phyloP scores from a whole-genome alignment of 305 asterid genomes.

The Lippia alba region DNA sequence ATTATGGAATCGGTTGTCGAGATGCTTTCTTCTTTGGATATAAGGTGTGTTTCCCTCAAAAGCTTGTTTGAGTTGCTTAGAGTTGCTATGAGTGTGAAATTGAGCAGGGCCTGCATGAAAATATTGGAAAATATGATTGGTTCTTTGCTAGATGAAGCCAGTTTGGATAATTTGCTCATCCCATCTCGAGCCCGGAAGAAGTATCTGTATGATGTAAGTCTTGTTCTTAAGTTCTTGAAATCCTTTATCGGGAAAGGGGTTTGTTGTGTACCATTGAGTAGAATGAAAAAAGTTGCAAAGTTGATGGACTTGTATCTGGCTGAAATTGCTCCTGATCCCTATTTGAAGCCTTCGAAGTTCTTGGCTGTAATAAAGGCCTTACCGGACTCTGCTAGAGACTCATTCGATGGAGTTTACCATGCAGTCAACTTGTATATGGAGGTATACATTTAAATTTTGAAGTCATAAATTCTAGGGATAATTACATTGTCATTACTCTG shows the following conservation, averaged over 20 bases:
- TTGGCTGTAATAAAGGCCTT: constrained; percentile 57
- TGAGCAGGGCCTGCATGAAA: constrained; percentile 47
- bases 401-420: constrained; percentile 61
- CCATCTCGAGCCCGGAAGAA: constrained; percentile 62
- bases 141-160: constrained; percentile 62
- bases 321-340: constrained; percentile 88
- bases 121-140: constrained; percentile 77
- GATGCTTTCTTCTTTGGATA: constrained; percentile 63
- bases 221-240: constrained; percentile 65
- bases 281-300: constrained; percentile 60
- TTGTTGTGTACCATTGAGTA: constrained; percentile 65
- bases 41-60: constrained; percentile 56
- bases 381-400: constrained; percentile 74
- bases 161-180: constrained; percentile 68
- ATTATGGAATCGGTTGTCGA: constrained; percentile 56
- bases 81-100: constrained; percentile 44
- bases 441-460: constrained; percentile 39
- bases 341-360: constrained; percentile 66
- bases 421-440: constrained; percentile 70
- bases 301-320: constrained; percentile 71
- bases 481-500: background rate
- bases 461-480: background rate
- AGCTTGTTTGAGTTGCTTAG: constrained; percentile 68
- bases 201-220: constrained; percentile 69
- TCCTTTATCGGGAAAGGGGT: constrained; percentile 64